Base-by-base conservation (phyloP, 106 monocot genomes). In the Triglochin maritima region DNA sequence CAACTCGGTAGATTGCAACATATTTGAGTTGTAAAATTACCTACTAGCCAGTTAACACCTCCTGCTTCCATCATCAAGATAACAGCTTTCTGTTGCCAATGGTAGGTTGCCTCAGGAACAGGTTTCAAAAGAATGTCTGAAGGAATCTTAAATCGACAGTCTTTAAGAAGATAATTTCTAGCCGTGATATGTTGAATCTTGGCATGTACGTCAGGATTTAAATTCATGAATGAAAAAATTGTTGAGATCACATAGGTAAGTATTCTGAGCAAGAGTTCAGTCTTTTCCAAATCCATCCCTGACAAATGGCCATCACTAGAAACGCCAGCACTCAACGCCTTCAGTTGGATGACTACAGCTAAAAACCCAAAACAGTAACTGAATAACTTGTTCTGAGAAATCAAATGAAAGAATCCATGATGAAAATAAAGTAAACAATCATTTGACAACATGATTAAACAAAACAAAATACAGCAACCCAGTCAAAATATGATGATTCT, bases 21-120 rank as follows among this genome's bases (percentile, higher is more conserved):
- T 29, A 29, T 29, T 29, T 29, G 29, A 29, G 29, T 29, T 29
- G 29, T 29, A 29, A 29, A 64, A 85, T 85, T 87, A 96, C 96
- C 96, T 85, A 90, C 90, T 85, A 96, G 75, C 96, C 96, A 96
- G 72, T 96, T 96, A 63, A 96, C 77, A 56, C 96, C 96, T 71
- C 96, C 96, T 56, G 96, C 79, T 84, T 96, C 96, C 96, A 91
- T 86, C n/a, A 96, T 82, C 61, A 88, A 69, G 58, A 86, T 67
- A 72, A 86, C 69, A 50, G 96, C 82, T 66, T 77, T 96, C 61
- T 85, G 72, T 65, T 80, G 83, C 90, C 90, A 96, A 60, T 69
- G 47, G 7, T 70, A 47, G 56, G 58, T 76, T 69, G 49, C 71
- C 66, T 88, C 87, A 71, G 87, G 79, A 47, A 68, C 44, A 42